phyloP scores from a whole-genome alignment of 257 asterid genomes.

The Nicotiana paniculata region DNA sequence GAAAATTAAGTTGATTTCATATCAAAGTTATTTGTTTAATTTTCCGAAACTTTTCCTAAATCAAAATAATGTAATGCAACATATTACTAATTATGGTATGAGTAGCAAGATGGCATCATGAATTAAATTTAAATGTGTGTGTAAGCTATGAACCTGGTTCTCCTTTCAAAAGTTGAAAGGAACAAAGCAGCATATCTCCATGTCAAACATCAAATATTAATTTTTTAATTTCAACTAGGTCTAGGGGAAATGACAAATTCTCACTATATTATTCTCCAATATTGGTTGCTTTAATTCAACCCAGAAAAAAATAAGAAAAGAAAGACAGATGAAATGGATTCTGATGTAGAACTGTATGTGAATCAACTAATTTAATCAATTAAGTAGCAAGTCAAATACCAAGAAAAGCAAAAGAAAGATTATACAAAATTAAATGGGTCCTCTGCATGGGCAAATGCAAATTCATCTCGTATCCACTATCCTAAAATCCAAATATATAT shows the following conservation, averaged over 20 bases:
- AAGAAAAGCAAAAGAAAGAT: background rate
- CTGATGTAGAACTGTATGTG: slow-evolving; percentile 19
- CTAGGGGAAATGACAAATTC: slow-evolving; percentile 13
- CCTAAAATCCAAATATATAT: background rate
- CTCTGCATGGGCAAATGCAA: background rate
- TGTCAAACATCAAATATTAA: slow-evolving; percentile 6
- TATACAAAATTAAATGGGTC: slow-evolving; percentile 19
- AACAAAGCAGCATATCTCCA: slow-evolving; percentile 4
- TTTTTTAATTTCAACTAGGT: slow-evolving; percentile 9
- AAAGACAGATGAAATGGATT: slow-evolving; percentile 20
- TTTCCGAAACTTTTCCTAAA: background rate
- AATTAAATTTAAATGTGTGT: slow-evolving; percentile 3
- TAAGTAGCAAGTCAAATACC: background rate
- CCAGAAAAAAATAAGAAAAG: background rate
- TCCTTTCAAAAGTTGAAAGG: background rate
- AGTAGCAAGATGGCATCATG: background rate
- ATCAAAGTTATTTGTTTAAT: background rate
- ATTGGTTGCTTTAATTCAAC: slow-evolving; percentile 1
- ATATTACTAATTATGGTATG: slow-evolving; percentile 40
- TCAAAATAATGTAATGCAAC: slow-evolving; percentile 2
- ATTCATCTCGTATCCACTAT: background rate
- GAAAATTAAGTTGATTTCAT: background rate
- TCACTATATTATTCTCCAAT: slow-evolving; percentile 1
- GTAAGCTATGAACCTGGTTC: background rate
- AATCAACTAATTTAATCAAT: background rate